Evolutionary conservation across 176 grass and related monocot genomes (phyloP).

Genomic region (Musa troglodytarum): DNA sequence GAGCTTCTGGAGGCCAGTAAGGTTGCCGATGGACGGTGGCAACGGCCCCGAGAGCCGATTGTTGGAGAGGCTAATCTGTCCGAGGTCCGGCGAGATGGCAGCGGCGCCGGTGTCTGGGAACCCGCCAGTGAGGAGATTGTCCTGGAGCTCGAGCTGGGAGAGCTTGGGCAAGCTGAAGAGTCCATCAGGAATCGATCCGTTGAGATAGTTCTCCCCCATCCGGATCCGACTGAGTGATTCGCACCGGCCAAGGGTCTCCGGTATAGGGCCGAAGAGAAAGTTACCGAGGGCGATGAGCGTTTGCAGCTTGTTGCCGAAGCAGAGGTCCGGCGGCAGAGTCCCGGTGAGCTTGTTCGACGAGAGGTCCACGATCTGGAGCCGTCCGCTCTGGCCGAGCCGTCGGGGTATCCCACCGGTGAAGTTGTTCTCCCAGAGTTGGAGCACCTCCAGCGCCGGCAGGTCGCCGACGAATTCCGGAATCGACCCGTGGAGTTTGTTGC

Average conservation of each 20-base stretch:
- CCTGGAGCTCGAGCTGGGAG: constrained; percentile 19
- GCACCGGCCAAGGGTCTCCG: constrained; percentile 7
- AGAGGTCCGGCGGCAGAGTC: constrained; percentile 16
- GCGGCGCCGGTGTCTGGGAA: constrained; percentile 5
- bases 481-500: constrained; percentile 25
- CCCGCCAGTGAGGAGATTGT: constrained; percentile 18
- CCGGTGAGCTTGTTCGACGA: constrained; percentile 21
- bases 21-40: constrained; percentile 24
- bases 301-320: constrained; percentile 13
- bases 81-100: constrained; percentile 3
- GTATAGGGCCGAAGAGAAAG: constrained; percentile 14
- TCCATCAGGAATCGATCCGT: constrained; percentile 10
- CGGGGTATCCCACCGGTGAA: constrained; percentile 9
- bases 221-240: constrained; percentile 6
- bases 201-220: constrained; percentile 18
- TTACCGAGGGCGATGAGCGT: constrained; percentile 19
- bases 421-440: constrained; percentile 19
- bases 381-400: constrained; percentile 9
- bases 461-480: constrained; percentile 29
- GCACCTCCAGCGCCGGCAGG: constrained; percentile 16
- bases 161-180: constrained; percentile 23
- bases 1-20: constrained; percentile 13
- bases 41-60: constrained; percentile 23
- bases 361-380: constrained; percentile 12
- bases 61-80: constrained; percentile 16